Percentiles rank a stretch among this genome's conserved stretches.
Conservation (phyloP, 805 yeast species). For the Starmerella gropengiesseri region DNA sequence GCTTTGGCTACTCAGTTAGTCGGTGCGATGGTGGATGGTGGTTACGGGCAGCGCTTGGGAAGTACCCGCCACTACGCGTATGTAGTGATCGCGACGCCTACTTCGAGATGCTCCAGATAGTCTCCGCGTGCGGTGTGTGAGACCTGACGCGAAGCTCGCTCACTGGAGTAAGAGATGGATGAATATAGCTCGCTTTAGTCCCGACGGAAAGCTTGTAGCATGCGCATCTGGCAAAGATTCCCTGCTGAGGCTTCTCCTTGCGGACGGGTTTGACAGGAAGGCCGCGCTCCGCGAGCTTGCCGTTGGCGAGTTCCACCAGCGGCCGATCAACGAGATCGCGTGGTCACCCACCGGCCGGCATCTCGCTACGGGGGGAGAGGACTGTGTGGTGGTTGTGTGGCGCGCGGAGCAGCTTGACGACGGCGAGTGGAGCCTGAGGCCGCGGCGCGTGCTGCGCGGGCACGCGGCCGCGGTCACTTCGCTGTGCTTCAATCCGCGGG, state of each 20-base stretch:
- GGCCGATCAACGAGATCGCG: conserved; percentile 61
- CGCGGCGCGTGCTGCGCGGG: conserved; percentile 42
- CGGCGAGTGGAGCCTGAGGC: conserved; percentile 30
- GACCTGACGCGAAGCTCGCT: too few species aligned
- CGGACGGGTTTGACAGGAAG: background rate
- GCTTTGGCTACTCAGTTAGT: too few species aligned
- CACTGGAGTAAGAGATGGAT: background rate
- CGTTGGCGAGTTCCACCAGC: conserved; percentile 43
- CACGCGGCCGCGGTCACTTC: conserved; percentile 79
- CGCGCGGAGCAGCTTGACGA: conserved; percentile 29
- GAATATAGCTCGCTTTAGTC: conserved; percentile 27
- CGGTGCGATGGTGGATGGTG: too few species aligned
- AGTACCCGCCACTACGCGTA: too few species aligned
- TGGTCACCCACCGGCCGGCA: conserved; percentile 68
- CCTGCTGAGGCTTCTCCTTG: background rate
- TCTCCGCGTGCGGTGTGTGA: too few species aligned
- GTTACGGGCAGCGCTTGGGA: too few species aligned
- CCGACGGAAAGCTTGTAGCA: conserved; percentile 50
- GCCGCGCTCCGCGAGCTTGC: conserved; percentile 1
- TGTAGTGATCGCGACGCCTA: too few species aligned
- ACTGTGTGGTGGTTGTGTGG: conserved; percentile 68
- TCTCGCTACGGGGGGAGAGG: conserved; percentile 80
- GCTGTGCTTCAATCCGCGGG: conserved; percentile 58
- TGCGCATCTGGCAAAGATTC: conserved; percentile 41
- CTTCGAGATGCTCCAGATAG: too few species aligned